phyloP scores from a whole-genome alignment of 2,329 filamentous ascomycete species.

The Gnomoniopsis smithogilvyi region DNA sequence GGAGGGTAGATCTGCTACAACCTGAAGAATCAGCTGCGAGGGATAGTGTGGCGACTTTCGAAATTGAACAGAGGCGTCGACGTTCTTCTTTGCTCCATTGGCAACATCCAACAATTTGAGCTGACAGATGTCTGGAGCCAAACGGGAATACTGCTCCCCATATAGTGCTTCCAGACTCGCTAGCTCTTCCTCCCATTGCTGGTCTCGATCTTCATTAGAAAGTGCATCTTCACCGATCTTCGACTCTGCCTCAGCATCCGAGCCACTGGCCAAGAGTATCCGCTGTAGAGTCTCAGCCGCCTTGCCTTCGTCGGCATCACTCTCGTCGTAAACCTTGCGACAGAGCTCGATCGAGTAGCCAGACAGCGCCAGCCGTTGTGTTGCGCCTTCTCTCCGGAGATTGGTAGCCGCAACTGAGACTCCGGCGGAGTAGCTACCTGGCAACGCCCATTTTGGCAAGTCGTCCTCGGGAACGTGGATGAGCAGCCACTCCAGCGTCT shows the following conservation, averaged over 20 bases:
- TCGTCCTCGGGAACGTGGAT: conserved; percentile 98
- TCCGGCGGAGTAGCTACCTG: conserved; percentile 87
- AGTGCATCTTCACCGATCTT: conserved; percentile 24
- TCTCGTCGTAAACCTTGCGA: conserved; percentile 69
- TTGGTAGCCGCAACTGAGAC: conserved; percentile 82
- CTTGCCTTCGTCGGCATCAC: conserved; percentile 67
- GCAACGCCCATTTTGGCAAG: conserved; percentile 86
- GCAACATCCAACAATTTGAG: conserved; percentile 61
- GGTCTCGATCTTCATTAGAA: conserved; percentile 38
- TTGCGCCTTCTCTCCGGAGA: conserved; percentile 73
- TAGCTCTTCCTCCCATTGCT: conserved; percentile 83
- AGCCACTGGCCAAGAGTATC: conserved; percentile 54
- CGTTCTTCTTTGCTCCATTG: conserved; percentile 45
- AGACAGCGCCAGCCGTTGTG: conserved; percentile 76
- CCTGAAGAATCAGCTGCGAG: conserved; percentile 62
- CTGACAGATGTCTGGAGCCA: conserved; percentile 63
- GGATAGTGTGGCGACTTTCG: conserved; percentile 76
- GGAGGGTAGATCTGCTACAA: conserved; percentile 72
- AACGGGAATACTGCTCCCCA: conserved; percentile 64
- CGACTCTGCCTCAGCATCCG: conserved; percentile 19
- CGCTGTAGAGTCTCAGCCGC: conserved; percentile 79
- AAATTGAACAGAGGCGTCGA: conserved; percentile 61
- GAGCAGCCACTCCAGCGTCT: conserved; percentile 91
- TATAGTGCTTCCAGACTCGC: conserved; percentile 82
- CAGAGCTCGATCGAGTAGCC: conserved; percentile 87